Evolutionary conservation across 2,329 filamentous ascomycete species (phyloP).

Genomic region (Tolypocladium tropicale): DNA sequence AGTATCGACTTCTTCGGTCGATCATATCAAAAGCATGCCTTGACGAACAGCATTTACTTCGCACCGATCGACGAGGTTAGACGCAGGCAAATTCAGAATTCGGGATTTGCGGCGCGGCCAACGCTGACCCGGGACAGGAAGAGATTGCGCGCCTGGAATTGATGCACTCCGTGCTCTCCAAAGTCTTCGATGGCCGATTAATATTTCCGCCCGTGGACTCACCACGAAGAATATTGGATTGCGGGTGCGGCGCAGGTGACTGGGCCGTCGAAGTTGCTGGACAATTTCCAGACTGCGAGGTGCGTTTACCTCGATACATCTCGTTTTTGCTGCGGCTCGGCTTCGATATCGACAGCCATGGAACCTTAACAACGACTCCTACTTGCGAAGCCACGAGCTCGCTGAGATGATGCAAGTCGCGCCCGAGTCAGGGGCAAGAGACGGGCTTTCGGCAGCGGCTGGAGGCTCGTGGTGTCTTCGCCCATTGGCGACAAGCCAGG

Average conservation of each 20-base stretch:
- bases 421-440: background rate
- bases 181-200: slow-evolving; percentile 54
- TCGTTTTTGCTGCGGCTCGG: background rate
- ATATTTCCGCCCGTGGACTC: slow-evolving; percentile 58
- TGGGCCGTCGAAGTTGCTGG: slow-evolving; percentile 63
- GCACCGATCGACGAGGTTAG: slow-evolving; percentile 62
- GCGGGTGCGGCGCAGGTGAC: slow-evolving; percentile 59
- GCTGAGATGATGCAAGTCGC: background rate
- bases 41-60: slow-evolving; percentile 56
- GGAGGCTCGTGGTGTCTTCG: background rate
- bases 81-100: background rate
- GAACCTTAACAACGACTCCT: background rate
- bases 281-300: slow-evolving; percentile 53
- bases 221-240: slow-evolving; percentile 55
- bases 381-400: background rate
- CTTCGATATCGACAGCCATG: background rate
- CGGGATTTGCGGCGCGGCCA: background rate
- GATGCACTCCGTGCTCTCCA: slow-evolving; percentile 52
- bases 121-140: slow-evolving; percentile 35
- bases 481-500: background rate
- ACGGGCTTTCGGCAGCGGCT: background rate
- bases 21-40: slow-evolving; percentile 55
- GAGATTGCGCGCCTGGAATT: slow-evolving; percentile 56
- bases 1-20: slow-evolving; percentile 51
- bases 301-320: slow-evolving; percentile 21